phyloP scores from a whole-genome alignment of 805 yeast species.

The Wickerhamomyces mucosus region DNA sequence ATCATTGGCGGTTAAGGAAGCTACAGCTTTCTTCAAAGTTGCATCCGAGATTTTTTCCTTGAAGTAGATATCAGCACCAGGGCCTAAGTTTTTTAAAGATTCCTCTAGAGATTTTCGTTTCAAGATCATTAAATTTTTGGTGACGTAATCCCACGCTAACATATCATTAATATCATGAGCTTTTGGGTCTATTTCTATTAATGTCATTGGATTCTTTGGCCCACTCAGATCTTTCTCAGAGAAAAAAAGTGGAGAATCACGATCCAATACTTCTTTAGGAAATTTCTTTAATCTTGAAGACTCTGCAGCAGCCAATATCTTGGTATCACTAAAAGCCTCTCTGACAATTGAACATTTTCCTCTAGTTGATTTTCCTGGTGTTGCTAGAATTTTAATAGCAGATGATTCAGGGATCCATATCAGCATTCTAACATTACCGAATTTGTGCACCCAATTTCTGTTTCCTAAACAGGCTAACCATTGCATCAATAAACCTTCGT shows the following conservation, averaged over 20 bases:
- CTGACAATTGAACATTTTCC: constrained; percentile 55
- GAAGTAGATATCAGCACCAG: constrained; percentile 49
- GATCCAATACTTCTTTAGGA: constrained; percentile 11
- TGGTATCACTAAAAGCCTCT: constrained; percentile 52
- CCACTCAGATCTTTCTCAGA: constrained; percentile 17
- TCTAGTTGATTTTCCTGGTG: constrained; percentile 40
- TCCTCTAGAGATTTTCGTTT: constrained; percentile 35
- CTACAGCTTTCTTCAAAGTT: not conserved
- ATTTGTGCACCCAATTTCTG: constrained; percentile 65
- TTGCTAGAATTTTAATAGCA: constrained; percentile 53
- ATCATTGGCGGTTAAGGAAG: constrained; percentile 41
- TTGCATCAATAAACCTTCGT: constrained; percentile 66
- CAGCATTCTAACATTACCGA: constrained; percentile 68
- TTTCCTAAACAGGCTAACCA: constrained; percentile 62
- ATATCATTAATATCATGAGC: constrained; percentile 30
- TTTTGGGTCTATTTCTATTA: constrained; percentile 49
- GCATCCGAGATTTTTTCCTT: not conserved
- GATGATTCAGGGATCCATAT: constrained; percentile 55
- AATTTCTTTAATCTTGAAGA: constrained; percentile 13
- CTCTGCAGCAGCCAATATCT: constrained; percentile 42
- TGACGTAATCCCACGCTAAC: constrained; percentile 58
- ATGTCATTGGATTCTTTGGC: constrained; percentile 18
- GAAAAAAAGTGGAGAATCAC: constrained; percentile 18
- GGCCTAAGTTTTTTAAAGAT: constrained; percentile 52
- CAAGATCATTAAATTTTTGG: constrained; percentile 47